Conservation (phyloP, 306 rosid genomes). For the Dryas octopetala region DNA sequence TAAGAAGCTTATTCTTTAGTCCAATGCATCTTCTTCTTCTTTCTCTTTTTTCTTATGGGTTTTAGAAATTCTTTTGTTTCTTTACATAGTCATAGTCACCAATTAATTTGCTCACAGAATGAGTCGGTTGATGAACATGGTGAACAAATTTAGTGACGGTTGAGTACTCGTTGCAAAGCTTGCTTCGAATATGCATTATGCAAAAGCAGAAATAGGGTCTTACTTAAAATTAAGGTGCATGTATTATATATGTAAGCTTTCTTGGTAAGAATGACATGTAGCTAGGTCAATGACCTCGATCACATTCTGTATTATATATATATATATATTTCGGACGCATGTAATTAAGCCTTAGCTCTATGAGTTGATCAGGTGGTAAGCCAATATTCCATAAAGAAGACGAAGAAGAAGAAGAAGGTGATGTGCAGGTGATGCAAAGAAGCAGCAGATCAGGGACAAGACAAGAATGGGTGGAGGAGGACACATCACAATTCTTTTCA, state of each 20-base stretch:
- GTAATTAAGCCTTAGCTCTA: neutral
- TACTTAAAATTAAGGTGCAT: no score
- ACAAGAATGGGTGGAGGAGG: constrained; percentile 49
- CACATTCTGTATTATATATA: neutral
- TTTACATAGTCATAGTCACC: no score
- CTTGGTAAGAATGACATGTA: neutral
- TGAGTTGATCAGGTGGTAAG: constrained; percentile 9
- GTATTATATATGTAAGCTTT: neutral
- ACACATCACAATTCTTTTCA: constrained; percentile 48
- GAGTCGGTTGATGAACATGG: no score
- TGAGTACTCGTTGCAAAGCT: no score
- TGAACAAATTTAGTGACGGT: no score
- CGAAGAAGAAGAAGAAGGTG: constrained; percentile 12
- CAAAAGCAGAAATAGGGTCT: no score
- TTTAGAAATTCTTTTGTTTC: no score
- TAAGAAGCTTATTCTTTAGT: no score
- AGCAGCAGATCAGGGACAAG: constrained; percentile 36
- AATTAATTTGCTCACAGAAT: no score
- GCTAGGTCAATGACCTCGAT: neutral
- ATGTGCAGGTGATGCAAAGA: constrained; percentile 25
- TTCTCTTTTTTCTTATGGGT: neutral
- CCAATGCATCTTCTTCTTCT: neutral
- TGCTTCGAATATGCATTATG: no score
- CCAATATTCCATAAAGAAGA: constrained; percentile 1
- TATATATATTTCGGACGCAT: neutral